Conservation (phyloP, 140 eudicot genomes). For the Anethum foeniculum region DNA sequence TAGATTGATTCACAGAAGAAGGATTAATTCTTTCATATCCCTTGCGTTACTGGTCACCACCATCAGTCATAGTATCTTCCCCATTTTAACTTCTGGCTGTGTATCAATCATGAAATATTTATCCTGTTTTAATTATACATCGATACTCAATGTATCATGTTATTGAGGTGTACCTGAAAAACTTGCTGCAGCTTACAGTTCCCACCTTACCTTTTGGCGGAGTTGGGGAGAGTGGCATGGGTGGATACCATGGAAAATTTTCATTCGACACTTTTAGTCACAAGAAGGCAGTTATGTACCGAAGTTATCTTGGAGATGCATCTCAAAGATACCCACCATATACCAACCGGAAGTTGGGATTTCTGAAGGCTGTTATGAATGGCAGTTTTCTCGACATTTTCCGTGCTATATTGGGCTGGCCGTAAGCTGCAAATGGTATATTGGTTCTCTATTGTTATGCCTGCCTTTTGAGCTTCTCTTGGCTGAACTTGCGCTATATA, state of each 20-base stretch:
- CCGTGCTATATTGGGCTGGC: conserved; percentile 6
- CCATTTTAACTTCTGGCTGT: not conserved
- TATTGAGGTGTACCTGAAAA: not conserved
- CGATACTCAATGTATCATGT: not conserved
- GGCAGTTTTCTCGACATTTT: conserved; percentile 5
- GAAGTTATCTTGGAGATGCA: conserved; percentile 69
- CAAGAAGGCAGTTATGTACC: conserved; percentile 62
- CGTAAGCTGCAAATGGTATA: not conserved
- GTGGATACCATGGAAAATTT: conserved; percentile 83
- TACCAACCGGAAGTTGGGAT: conserved; percentile 27
- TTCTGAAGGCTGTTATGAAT: not conserved
- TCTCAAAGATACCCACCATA: conserved; percentile 91
- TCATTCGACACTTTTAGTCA: conserved; percentile 91
- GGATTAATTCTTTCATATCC: not conserved
- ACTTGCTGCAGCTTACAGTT: conserved; percentile 51
- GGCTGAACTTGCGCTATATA: not conserved
- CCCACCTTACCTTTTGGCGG: conserved; percentile 86
- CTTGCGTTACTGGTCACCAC: not conserved
- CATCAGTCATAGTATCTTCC: not conserved
- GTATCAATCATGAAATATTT: not conserved
- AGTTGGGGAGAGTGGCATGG: conserved; percentile 90
- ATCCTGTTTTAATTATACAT: not conserved
- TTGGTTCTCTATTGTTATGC: not conserved
- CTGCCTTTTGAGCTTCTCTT: not conserved
- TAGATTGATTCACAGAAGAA: not conserved